Conservation (phyloP, 108 stramenopile genomes). For the Fistulifera solaris region DNA sequence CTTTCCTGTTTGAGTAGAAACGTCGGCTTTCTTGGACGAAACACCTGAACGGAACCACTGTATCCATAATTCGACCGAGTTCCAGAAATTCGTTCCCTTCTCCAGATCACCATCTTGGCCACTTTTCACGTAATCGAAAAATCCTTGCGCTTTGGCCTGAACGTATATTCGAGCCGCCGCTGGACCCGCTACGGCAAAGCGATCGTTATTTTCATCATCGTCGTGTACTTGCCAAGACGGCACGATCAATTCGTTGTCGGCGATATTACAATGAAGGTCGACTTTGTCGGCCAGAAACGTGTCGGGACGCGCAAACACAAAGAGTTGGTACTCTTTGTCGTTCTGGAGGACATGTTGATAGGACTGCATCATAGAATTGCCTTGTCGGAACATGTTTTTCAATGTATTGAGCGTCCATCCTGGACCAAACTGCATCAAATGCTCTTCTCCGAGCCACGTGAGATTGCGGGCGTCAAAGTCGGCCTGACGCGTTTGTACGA, state of each 20-base stretch:
- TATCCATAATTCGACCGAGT: background rate
- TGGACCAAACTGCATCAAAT: too few species aligned
- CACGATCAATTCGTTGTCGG: background rate
- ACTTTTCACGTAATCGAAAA: background rate
- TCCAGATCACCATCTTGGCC: background rate
- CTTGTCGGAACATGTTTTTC: constrained; percentile 5
- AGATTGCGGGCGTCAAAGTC: too few species aligned
- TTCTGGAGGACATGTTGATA: background rate
- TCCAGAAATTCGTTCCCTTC: background rate
- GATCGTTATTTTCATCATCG: background rate
- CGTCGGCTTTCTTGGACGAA: too few species aligned
- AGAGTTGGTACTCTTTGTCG: background rate
- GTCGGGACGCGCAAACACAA: background rate
- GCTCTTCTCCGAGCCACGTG: too few species aligned
- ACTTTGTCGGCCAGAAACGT: background rate
- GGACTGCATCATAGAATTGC: background rate
- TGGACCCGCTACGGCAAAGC: background rate
- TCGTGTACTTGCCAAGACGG: constrained; percentile 1
- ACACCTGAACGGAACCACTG: background rate
- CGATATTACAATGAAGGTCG: background rate
- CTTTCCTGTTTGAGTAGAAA: background rate
- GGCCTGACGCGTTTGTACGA: too few species aligned
- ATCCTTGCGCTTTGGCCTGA: background rate
- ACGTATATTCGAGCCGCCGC: background rate
- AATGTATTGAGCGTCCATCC: background rate